Percentiles rank a stretch among this genome's conserved stretches.
Evolutionary conservation across 768 basidiomycete species (phyloP).

Genomic region (Hericium coralloides): DNA sequence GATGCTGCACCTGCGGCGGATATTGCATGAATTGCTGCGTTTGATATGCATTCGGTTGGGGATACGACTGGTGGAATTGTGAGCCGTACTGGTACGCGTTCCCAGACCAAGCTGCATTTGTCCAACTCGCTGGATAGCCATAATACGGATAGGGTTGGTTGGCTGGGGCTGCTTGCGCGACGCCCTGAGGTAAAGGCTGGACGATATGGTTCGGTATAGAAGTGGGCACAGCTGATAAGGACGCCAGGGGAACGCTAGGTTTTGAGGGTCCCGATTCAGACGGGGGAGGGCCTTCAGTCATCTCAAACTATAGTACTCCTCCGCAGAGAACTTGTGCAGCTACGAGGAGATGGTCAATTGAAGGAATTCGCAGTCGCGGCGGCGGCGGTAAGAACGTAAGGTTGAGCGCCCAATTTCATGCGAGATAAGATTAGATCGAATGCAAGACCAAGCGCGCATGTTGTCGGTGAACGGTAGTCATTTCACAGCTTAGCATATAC

Average conservation of each 20-base stretch:
- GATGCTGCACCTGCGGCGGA: not conserved
- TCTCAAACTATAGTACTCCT: constrained; percentile 2
- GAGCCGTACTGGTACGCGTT: constrained; percentile 12
- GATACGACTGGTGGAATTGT: constrained; percentile 12
- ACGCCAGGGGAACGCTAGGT: no score
- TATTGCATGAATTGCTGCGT: constrained; percentile 9
- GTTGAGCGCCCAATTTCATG: no score
- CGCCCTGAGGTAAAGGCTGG: no score
- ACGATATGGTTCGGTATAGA: no score
- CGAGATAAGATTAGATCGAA: not conserved
- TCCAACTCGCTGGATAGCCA: constrained; percentile 14
- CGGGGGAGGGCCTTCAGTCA: constrained; percentile 10
- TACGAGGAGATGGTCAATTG: not conserved
- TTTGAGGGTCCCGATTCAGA: constrained; percentile 7
- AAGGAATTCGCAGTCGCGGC: no score
- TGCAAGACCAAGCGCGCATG: no score
- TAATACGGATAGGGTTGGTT: constrained; percentile 16
- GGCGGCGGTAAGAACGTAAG: no score
- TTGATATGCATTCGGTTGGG: not conserved
- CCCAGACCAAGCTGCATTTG: constrained; percentile 13
- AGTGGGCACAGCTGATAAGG: not conserved
- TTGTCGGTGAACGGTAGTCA: not conserved
- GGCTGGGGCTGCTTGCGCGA: constrained; percentile 4
- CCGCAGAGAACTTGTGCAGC: not conserved
- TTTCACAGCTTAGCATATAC: not conserved